phyloP scores from a whole-genome alignment of 148 eudicot species.

The Heliamphora exappendiculata region DNA sequence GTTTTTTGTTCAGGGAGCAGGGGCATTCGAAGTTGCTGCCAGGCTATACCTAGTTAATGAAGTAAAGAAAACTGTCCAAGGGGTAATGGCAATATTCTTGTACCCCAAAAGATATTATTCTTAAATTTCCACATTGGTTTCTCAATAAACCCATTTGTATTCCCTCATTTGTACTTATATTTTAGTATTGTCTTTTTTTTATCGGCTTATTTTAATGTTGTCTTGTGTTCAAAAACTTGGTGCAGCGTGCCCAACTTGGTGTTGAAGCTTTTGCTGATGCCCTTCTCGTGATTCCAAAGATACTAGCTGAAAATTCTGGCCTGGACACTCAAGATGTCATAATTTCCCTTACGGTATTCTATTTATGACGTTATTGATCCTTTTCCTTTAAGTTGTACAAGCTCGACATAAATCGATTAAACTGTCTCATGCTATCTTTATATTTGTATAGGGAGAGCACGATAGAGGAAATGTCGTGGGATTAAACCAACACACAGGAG shows the following conservation, averaged over 20 bases:
- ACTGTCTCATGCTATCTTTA: background rate
- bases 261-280: conserved; percentile 95
- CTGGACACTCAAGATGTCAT: conserved; percentile 92
- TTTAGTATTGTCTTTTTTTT: conserved; percentile 4
- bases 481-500: conserved; percentile 70
- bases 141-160: background rate
- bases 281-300: conserved; percentile 86
- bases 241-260: conserved; percentile 90
- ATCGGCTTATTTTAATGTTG: background rate
- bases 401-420: background rate
- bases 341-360: conserved; percentile 63
- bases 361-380: background rate
- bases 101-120: background rate
- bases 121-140: background rate
- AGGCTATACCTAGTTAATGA: conserved; percentile 80
- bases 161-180: background rate
- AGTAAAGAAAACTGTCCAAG: conserved; percentile 88
- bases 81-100: conserved; percentile 38
- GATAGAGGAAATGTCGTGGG: conserved; percentile 89
- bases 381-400: background rate
- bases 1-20: conserved; percentile 65
- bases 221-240: conserved; percentile 13
- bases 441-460: conserved; percentile 68
- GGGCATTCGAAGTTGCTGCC: conserved; percentile 98
- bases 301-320: conserved; percentile 90